Conservation (phyloP, 176 grass and related monocot species). For the Eragrostis nindensis region DNA sequence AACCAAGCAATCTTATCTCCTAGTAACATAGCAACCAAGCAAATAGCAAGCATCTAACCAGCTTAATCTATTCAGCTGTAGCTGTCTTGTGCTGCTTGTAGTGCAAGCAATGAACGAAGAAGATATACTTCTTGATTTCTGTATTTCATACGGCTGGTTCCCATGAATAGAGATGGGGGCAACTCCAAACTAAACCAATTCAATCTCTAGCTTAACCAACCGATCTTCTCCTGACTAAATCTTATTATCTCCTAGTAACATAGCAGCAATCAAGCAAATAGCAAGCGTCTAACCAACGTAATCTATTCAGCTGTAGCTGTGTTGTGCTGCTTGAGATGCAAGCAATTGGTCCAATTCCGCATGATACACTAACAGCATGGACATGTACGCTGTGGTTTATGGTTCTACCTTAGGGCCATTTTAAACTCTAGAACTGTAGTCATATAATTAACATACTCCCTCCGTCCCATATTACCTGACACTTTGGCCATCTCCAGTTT, state of each 20-base stretch:
- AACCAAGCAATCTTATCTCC: no score
- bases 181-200: neutral
- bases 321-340: neutral
- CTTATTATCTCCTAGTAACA: neutral
- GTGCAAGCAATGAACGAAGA: no score
- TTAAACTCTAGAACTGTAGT: conserved; percentile 3
- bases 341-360: neutral
- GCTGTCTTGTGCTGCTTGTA: no score
- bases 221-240: neutral
- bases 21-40: neutral
- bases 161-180: neutral
- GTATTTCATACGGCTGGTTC: neutral
- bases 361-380: neutral
- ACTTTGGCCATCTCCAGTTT: no score
- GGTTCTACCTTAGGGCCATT: neutral
- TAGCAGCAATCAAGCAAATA: neutral
- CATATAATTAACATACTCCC: neutral
- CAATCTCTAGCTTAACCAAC: no score
- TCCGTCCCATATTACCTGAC: no score
- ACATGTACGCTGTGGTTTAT: conserved; percentile 27
- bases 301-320: neutral
- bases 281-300: neutral
- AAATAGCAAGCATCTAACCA: neutral
- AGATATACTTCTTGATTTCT: neutral
- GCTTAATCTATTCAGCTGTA: no score